Evolutionary conservation across 202 grass and related monocot species (phyloP).

Genomic region (Brachypodium distachyon): DNA sequence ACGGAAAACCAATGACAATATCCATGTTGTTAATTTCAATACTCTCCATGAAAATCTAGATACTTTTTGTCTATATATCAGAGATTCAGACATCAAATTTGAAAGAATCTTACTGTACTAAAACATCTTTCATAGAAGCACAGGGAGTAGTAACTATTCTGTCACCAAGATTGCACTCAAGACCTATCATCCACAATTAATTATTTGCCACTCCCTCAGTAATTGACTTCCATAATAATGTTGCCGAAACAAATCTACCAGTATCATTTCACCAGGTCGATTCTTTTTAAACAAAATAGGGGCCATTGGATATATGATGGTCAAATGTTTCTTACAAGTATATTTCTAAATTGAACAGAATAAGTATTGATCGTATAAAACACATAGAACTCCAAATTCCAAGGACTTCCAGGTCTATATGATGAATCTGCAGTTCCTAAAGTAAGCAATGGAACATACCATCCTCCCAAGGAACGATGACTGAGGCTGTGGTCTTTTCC

Average conservation of each 20-base stretch:
- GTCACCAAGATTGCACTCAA: neutral
- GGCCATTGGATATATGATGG: neutral
- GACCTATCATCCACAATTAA: neutral
- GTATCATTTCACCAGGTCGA: neutral
- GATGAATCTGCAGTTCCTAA: neutral
- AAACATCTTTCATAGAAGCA: neutral
- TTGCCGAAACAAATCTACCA: neutral
- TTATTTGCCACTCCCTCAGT: neutral
- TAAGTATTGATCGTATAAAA: neutral
- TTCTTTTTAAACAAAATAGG: neutral
- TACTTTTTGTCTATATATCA: neutral
- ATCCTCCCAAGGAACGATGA: slow-evolving; percentile 80
- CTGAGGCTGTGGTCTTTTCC: slow-evolving; percentile 42
- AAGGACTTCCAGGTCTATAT: neutral
- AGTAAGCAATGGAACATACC: slow-evolving; percentile 25
- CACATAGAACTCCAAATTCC: neutral
- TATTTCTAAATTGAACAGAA: neutral
- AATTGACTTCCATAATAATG: neutral
- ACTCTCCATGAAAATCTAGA: neutral
- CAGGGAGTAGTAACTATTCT: neutral
- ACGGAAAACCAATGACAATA: neutral
- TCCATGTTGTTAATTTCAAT: neutral
- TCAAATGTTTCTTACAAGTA: neutral
- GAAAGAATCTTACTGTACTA: neutral
- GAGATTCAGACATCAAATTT: neutral